phyloP scores from a whole-genome alignment of 1,284 basidiomycete species.

The Leucoagaricus sp. region DNA sequence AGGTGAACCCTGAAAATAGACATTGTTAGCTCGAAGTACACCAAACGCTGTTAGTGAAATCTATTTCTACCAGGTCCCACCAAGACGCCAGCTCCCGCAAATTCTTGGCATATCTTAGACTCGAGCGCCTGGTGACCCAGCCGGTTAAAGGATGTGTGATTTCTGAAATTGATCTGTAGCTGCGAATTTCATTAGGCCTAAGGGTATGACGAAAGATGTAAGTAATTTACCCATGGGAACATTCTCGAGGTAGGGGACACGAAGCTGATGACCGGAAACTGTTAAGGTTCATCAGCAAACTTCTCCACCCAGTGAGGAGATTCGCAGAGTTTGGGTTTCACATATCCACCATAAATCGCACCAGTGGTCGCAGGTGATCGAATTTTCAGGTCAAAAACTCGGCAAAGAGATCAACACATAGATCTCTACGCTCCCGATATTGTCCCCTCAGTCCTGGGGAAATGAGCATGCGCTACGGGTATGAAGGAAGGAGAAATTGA shows the following conservation, averaged over 20 bases:
- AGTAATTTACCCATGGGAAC: slow-evolving; percentile 61
- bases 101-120: slow-evolving; percentile 51
- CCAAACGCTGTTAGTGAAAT: neutral
- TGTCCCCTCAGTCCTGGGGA: slow-evolving; percentile 50
- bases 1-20: slow-evolving; percentile 40
- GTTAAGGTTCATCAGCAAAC: slow-evolving; percentile 15
- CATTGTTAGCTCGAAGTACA: slow-evolving; percentile 9
- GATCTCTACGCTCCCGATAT: slow-evolving; percentile 60
- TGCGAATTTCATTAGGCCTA: slow-evolving; percentile 25
- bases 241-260: slow-evolving; percentile 72
- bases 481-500: neutral
- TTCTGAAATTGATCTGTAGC: slow-evolving; percentile 66
- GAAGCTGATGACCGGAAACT: slow-evolving; percentile 60
- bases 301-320: slow-evolving; percentile 16
- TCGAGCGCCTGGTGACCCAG: slow-evolving; percentile 50
- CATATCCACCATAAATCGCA: slow-evolving; percentile 42
- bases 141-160: slow-evolving; percentile 50
- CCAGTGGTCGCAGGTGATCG: slow-evolving; percentile 29
- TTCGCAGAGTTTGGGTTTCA: slow-evolving; percentile 36
- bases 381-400: slow-evolving; percentile 51
- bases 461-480: neutral
- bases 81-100: slow-evolving; percentile 64
- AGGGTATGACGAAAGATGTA: neutral
- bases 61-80: slow-evolving; percentile 50
- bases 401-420: slow-evolving; percentile 55